Evolutionary conservation across 345 rosid genomes (phyloP), one percentile per base, ranked within the genome.

Genomic region (Arabis hirsuta): DNA sequence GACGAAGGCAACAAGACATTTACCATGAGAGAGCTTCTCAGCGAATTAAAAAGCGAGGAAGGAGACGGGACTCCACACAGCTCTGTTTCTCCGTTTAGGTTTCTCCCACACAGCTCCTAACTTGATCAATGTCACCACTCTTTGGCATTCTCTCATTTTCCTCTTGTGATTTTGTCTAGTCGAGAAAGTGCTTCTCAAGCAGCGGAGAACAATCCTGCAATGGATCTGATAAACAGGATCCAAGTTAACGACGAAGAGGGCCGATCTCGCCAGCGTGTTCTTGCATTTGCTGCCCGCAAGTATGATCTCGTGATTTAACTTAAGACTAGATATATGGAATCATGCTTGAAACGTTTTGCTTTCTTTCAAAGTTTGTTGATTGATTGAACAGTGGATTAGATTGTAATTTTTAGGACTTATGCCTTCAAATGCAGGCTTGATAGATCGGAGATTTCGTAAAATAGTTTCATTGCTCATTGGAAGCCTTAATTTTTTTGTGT

Each of bases 231-330:
- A 50, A 86, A 83, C 71, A 87, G 91, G 68, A 90, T 91, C 38
- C 85, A 86, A 29, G 91, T 91, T 73, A 76, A 79, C 72, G 99
- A 95, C 64, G 99, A 95, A 79, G 99, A 95, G 75, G 98, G 98
- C 43, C 84, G 96, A 56, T 95, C 99, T 55, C 98, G 99, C 57
- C 99, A 95, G 72, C 87, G 96, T 46, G 88, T 95, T 86, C 97
- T 95, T 66, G 83, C 92, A 9, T 95, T 87, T 81, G 99, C 99
- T 67, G 99, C 99, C 71, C 90, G 86, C 79, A 95, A 96, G 98
- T 95, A 82, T 26, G 8, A 57, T 72, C 44, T 19, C 7, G 2
- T 52, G 11, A 7, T 54, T 54, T 52, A 24, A 51, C 19, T 63
- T 11, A 16, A 36, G 20, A 11, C 50, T 36, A 22, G 5, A 58